Conservation (phyloP, 208 protist genomes). For the Leishmania martiniquensis region DNA sequence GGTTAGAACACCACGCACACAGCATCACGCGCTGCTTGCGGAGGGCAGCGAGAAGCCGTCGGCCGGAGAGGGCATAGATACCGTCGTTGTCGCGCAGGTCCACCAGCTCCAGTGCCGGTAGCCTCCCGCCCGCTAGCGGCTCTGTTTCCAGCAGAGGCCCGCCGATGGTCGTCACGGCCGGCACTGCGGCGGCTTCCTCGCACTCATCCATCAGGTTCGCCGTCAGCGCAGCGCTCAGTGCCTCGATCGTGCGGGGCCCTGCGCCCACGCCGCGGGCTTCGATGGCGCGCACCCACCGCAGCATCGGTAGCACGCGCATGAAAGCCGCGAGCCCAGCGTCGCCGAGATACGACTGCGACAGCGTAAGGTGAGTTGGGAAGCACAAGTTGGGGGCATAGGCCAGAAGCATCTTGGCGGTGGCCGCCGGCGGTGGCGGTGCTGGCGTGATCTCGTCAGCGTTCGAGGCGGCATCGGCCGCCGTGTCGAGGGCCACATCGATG, state of each 20-base stretch:
- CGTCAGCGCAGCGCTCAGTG: conserved; percentile 27
- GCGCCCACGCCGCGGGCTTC: conserved; percentile 55
- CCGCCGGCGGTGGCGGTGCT: conserved; percentile 1
- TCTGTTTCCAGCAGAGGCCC: neutral
- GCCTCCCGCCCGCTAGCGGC: conserved; percentile 22
- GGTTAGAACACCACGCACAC: conserved; percentile 12
- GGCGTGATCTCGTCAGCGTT: neutral
- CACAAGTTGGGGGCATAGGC: conserved; percentile 21
- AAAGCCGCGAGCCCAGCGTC: conserved; percentile 70
- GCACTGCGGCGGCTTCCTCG: conserved; percentile 12
- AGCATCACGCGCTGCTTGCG: conserved; percentile 13
- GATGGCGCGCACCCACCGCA: conserved; percentile 65
- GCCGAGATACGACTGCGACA: conserved; percentile 66
- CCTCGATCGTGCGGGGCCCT: conserved; percentile 36
- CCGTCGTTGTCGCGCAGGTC: conserved; percentile 31
- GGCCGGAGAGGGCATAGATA: conserved; percentile 17
- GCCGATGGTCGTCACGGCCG: neutral
- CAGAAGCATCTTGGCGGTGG: conserved; percentile 10
- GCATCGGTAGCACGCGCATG: conserved; percentile 59
- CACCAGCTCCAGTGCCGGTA: conserved; percentile 24
- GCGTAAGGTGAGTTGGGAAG: conserved; percentile 47
- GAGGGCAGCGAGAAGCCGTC: conserved; percentile 20
- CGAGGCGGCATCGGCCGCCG: neutral
- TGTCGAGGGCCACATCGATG: conserved; percentile 40
- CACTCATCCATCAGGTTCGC: conserved; percentile 16